Base-by-base conservation (phyloP, 331 rosid genomes). In the Acacia concinna region DNA sequence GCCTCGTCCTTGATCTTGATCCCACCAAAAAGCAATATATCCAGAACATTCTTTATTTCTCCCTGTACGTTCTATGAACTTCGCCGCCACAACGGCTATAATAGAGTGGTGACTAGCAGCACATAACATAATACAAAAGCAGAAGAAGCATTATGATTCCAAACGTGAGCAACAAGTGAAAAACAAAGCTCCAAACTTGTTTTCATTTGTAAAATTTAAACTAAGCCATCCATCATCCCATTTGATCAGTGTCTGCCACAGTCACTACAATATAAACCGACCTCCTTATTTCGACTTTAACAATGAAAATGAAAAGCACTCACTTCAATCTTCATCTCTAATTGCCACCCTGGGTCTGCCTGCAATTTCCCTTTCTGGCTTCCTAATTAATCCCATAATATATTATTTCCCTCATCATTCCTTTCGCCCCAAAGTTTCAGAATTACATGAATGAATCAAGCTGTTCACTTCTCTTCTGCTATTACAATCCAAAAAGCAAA, bases 291-390 rank as follows among this genome's bases (percentile, higher is more conserved):
- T 20, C 30, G 62, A 54, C 30, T 54, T 54, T 54, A 54, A 54
- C 13, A 51, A 20, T n/a, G 5, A 23, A 56, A 51, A 20, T n/a
- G 5, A 23, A 56, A 57, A 57, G 7, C 21, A 9, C 25, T 41
- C 54, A 35, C 75, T 69, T 69, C 75, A 68, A 44, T 52, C 27
- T n/a, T 20, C 47, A 64, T 73, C 35, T 69, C 27, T 66, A 49
- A 52, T 14, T 51, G 12, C 60, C 43, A 31, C 20, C 17, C 30
- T 51, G 41, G 14, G 9, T 12, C 63, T 67, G 66, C 9, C 17
- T 51, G 38, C 4, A n/a, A n/a, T 75, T 52, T 30, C 52, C 43
- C 46, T 38, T 37, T 74, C 30, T 10, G 5, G 18, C 34, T 27
- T 2, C 8, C 14, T 43, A 2, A 62, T 31, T 43, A 7, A 2